Evolutionary conservation across 768 basidiomycete species (phyloP).

Genomic region (Tephrocybe sp.): DNA sequence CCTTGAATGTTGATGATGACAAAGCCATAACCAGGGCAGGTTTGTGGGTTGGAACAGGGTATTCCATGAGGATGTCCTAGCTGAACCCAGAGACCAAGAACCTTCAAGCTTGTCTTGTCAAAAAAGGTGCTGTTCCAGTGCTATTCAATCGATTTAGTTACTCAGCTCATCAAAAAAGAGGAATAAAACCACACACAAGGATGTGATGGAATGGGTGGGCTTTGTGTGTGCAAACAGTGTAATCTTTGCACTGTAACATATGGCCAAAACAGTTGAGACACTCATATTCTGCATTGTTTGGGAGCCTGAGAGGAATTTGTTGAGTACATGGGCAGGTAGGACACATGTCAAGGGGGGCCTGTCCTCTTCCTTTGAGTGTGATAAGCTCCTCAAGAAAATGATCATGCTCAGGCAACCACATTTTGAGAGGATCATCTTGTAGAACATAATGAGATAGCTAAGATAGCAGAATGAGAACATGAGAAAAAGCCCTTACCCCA

Average conservation of each 20-base stretch:
- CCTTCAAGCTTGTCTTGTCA: neutral
- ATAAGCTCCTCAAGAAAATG: constrained; percentile 5
- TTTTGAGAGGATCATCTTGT: constrained; percentile 1
- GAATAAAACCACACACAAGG: neutral
- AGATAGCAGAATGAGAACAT: too few relatives aligned
- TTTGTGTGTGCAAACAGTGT: neutral
- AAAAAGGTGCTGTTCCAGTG: constrained; percentile 9
- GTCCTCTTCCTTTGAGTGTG: constrained; percentile 3
- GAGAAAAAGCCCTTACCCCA: too few relatives aligned
- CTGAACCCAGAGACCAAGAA: constrained; percentile 21
- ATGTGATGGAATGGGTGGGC: constrained; percentile 5
- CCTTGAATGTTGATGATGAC: constrained; percentile 29
- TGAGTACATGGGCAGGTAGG: neutral
- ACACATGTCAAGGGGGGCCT: neutral
- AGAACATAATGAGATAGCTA: neutral
- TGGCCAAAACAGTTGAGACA: constrained; percentile 2
- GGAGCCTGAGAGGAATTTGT: neutral
- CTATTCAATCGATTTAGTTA: neutral
- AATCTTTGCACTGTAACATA: neutral
- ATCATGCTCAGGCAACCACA: constrained; percentile 5
- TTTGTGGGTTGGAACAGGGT: constrained; percentile 12
- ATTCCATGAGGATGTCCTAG: constrained; percentile 21
- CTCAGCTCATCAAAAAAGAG: neutral
- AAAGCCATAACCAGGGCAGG: constrained; percentile 21
- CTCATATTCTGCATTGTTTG: neutral